A percentile compares a stretch with the other conserved stretches of the same genome.
These are phyloP conservation scores for Phymatotrichopsis omnivora DNA, from an alignment of 2,329 filamentous ascomycete genomes.

Conservation along the genomic window DNA sequence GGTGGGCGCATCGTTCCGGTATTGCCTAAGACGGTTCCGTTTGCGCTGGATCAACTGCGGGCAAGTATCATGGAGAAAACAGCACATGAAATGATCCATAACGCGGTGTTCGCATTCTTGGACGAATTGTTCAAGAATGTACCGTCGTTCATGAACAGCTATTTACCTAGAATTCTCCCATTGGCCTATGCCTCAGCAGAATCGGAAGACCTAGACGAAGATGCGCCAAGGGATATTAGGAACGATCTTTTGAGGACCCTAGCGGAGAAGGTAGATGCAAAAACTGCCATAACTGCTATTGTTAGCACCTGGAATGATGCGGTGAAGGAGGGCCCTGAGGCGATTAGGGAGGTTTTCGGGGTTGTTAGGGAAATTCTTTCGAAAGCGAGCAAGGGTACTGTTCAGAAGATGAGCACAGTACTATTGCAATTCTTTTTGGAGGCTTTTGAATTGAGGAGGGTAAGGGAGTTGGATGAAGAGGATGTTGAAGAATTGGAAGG, in stretches of 20 bases:
- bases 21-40: conserved; percentile 63
- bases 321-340: conserved; percentile 20
- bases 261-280: conserved; percentile 66
- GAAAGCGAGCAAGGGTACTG: conserved; percentile 60
- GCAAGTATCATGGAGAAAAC: conserved; percentile 50
- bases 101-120: conserved; percentile 71
- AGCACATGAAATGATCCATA: conserved; percentile 51
- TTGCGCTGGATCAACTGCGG: conserved; percentile 60
- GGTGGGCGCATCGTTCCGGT: conserved; percentile 77
- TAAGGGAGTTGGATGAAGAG: conserved; percentile 40
- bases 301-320: conserved; percentile 26
- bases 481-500: conserved; percentile 53
- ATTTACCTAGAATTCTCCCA: conserved; percentile 59
- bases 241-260: conserved; percentile 36
- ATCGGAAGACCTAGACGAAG: conserved; percentile 21
- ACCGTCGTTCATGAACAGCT: conserved; percentile 78
- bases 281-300: conserved; percentile 25
- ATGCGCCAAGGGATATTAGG: conserved; percentile 21
- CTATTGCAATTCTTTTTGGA: conserved; percentile 57
- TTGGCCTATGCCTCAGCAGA: conserved; percentile 17
- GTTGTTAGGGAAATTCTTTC: conserved; percentile 63
- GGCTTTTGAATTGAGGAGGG: conserved; percentile 55
- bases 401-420: conserved; percentile 62
- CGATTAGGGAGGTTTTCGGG: conserved; percentile 53
- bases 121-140: conserved; percentile 70